Evolutionary conservation across 2,329 filamentous ascomycete species (phyloP), one percentile per base, ranked within the genome.

Genomic region (Shiraia sp.): DNA sequence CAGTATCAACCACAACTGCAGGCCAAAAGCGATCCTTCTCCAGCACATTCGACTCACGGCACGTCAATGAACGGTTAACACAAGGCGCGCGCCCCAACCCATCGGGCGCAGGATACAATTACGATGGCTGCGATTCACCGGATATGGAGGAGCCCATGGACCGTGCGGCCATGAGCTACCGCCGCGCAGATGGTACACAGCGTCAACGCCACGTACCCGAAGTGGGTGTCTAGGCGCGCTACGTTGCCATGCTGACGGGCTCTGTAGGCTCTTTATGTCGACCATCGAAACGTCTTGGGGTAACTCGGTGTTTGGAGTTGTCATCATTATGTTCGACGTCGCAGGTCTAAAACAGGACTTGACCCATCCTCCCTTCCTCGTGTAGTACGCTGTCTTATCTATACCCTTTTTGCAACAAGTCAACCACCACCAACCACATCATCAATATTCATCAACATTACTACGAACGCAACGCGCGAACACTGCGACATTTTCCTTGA

Each of bases 1-100:
- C 57, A 23, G 50, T 63, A 31, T 45, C 56, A 19, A 46, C 56
- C 9, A 40, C 19, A 22, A 8, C 54, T 14, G 61, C 69, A 7
- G 67, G 65, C 7, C 65, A 71, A 43, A 78, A 78, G 53, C 73
- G 75, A 31, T 68, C 70, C 22, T 77, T 71, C 55, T 71, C 70
- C 15, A 63, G 67, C 38, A 73, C 73, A 7, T 78, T 78, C 47
- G 66, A 72, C 41, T 71, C 70, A 4, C 55, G 60, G 12, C 71
- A 75, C 49, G 53, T 75, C 29, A 66, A 65, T 22, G 69, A 71
- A 42, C 73, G 72, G 8, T 55, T 77, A 35, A 66, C 71, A 14
- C 63, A 71, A 40, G 75, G 75, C 29, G 73, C 72, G 13, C 62
- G 74, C 32, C 74, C 74, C 4, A 66, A 63, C 34, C 58, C 57